Percentiles rank a stretch among this genome's conserved stretches.
These are phyloP conservation scores for Pseudocercospora musae DNA, from an alignment of 2,329 filamentous ascomycete species.

Conservation along the genomic window DNA sequence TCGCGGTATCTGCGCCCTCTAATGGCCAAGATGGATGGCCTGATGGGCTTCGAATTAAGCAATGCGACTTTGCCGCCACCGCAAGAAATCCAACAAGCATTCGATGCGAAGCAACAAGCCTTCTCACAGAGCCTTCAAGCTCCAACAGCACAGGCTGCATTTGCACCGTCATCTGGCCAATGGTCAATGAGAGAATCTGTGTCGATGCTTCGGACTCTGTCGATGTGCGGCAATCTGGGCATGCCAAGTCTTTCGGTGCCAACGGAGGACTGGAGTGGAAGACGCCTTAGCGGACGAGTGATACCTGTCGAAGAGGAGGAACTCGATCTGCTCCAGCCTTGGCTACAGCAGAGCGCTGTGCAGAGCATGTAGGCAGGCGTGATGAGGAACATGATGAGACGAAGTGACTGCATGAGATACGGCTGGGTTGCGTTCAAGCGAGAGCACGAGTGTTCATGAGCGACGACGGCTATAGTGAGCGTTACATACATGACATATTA, in stretches of 20 bases:
- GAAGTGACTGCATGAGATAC: background rate
- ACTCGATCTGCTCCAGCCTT: constrained; percentile 22
- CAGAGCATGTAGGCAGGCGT: background rate
- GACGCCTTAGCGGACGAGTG: constrained; percentile 19
- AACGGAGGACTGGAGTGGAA: constrained; percentile 18
- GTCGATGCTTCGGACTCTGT: constrained; percentile 31
- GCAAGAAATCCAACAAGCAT: constrained; percentile 12
- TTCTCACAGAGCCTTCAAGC: background rate
- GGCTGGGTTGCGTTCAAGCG: background rate
- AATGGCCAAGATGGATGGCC: constrained; percentile 33
- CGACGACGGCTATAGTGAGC: background rate
- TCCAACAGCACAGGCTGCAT: background rate
- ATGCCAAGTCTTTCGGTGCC: constrained; percentile 26
- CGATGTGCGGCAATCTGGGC: constrained; percentile 29
- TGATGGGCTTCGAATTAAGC: constrained; percentile 29
- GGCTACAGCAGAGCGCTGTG: constrained; percentile 10
- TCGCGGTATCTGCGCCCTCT: constrained; percentile 36
- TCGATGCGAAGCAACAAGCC: constrained; percentile 7
- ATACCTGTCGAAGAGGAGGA: constrained; percentile 17
- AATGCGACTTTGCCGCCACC: constrained; percentile 24
- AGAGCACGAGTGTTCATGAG: background rate
- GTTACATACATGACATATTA: background rate
- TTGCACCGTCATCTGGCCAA: constrained; percentile 14
- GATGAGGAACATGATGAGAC: background rate
- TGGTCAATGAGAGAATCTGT: constrained; percentile 29